A percentile compares a stretch with the other conserved stretches of the same genome.
These are phyloP conservation scores for Oleoguttula mirabilis DNA, from an alignment of 495 filamentous ascomycete genomes.

Conservation along the genomic window DNA sequence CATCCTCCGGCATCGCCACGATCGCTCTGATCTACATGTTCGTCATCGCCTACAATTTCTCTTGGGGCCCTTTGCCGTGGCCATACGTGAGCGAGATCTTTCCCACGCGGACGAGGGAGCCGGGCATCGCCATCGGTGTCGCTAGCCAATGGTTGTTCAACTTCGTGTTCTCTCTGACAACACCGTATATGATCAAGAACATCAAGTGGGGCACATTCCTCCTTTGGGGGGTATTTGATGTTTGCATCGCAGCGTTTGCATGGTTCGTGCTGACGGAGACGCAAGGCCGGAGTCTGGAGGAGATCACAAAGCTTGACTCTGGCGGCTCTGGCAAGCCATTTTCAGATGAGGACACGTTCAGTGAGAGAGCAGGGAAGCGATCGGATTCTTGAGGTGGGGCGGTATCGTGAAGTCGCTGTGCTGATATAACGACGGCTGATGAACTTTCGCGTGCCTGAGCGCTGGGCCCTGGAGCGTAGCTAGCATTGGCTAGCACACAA, in stretches of 20 bases:
- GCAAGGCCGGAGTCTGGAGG: constrained; percentile 17
- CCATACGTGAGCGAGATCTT: constrained; percentile 67
- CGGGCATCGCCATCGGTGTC: constrained; percentile 57
- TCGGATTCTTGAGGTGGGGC: no score
- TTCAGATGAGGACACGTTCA: not conserved
- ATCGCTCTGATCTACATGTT: constrained; percentile 23
- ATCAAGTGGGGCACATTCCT: constrained; percentile 34
- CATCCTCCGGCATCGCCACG: constrained; percentile 16
- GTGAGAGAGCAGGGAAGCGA: not conserved
- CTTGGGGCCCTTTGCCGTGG: constrained; percentile 33
- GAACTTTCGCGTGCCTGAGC: no score
- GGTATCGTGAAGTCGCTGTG: no score
- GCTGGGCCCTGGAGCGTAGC: no score
- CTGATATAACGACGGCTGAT: no score
- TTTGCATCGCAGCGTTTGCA: constrained; percentile 14
- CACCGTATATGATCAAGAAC: constrained; percentile 35
- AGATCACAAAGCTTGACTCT: constrained; percentile 16
- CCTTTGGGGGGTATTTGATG: constrained; percentile 27
- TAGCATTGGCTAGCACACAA: no score
- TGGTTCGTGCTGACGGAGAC: constrained; percentile 19
- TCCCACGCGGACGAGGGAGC: constrained; percentile 54
- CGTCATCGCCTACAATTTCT: constrained; percentile 22
- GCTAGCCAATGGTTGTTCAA: constrained; percentile 58
- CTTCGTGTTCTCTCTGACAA: constrained; percentile 46
- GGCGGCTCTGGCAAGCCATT: not conserved